Evolutionary conservation across 2,329 filamentous ascomycete species (phyloP).

Genomic region (Calonectria pteridis): DNA sequence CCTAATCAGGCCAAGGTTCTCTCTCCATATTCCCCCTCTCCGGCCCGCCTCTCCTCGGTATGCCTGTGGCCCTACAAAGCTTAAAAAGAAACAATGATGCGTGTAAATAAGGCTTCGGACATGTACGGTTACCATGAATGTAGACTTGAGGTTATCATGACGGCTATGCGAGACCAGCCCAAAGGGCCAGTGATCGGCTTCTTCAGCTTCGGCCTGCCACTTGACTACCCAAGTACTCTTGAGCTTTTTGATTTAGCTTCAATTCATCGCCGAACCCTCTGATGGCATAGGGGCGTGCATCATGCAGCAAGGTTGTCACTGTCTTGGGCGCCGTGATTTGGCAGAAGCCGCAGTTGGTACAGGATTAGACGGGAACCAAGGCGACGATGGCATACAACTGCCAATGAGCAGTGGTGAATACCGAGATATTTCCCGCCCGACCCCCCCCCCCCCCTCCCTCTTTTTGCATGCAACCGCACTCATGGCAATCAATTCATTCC

Average conservation of each 20-base stretch:
- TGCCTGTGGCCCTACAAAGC: neutral
- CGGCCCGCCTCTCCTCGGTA: neutral
- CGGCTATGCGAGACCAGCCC: neutral
- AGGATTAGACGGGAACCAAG: neutral
- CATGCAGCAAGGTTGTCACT: conserved; percentile 10
- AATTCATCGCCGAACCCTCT: neutral
- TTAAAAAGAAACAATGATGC: neutral
- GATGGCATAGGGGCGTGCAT: neutral
- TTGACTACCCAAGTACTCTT: neutral
- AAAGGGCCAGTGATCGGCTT: neutral
- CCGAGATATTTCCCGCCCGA: neutral
- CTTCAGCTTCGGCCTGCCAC: neutral
- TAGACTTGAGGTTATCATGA: neutral
- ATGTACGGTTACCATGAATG: neutral
- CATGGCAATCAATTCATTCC: neutral
- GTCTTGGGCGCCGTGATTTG: neutral
- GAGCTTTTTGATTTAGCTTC: neutral
- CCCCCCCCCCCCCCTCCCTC: no score
- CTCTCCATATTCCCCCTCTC: neutral
- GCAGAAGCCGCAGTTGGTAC: neutral
- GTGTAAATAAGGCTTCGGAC: neutral
- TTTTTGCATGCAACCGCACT: neutral
- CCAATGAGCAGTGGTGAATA: neutral
- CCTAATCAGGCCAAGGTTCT: conserved; percentile 23
- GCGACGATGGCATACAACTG: neutral